Evolutionary conservation across 352 stramenopile genomes (phyloP), one percentile per base, ranked within the genome.

Genomic region (Saprolegnia parasitica): DNA sequence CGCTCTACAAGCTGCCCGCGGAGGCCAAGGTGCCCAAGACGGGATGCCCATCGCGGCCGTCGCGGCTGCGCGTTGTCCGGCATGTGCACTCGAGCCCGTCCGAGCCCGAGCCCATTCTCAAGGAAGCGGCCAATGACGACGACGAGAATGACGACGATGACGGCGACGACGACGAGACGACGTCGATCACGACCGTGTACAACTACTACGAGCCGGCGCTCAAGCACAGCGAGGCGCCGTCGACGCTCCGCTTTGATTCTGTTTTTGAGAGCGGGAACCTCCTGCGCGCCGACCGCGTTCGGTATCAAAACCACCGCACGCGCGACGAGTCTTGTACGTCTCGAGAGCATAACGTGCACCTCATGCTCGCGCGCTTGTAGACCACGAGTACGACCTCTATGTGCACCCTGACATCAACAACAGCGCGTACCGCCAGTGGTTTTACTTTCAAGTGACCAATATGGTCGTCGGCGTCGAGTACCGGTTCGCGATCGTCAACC

Each of bases 401-500:
- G 81, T 93, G 47, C 85, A 91, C 54, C 85, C 85, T 0, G 85
- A 93, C 72, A 76, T 91, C 65, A 89, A 87, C 75, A 93, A 93
- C 67, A 84, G 83, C 56, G 85, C 85, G 11, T 93, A 93, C 61
- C 79, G 85, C 9, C 89, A 97, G 73, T 97, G 89, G 89, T 97
- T 95, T 73, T 96, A 96, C 78, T 97, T 96, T 66, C 70, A 87
- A 39, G 83, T 96, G 20, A 83, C 75, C 40, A 91, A 91, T 68
- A 81, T 73, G 1, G 37, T 49, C 1, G 78, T 73, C 5, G 83
- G 80, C 10, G n/a, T 80, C 16, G 65, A 35, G 20, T 89, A 93
- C 71, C 77, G 80, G 10, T 94, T 96, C 58, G 75, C 83, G 13
- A 77, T 96, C 16, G 72, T 85, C 0, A 96, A 96, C 63, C 68